phyloP scores from a whole-genome alignment of 495 filamentous ascomycete species.

The Neurospora hispaniola region DNA sequence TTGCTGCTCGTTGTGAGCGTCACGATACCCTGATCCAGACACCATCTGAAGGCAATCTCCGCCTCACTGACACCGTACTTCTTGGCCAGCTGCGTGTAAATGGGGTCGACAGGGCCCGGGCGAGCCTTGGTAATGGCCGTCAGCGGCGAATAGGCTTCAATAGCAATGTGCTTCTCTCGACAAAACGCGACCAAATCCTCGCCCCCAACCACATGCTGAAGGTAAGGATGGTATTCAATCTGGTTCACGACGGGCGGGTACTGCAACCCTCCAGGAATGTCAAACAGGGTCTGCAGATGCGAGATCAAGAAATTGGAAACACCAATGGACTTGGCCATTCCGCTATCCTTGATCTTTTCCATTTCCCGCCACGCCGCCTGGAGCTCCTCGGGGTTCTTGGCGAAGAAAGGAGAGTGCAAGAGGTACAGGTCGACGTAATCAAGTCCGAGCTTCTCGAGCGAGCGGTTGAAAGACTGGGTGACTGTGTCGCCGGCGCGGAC shows the following conservation, averaged over 20 bases:
- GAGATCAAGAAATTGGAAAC: conserved; percentile 68
- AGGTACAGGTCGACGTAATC: conserved; percentile 82
- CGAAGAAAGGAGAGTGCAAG: conserved; percentile 68
- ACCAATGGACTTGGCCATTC: conserved; percentile 67
- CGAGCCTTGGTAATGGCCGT: conserved; percentile 52
- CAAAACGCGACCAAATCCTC: conserved; percentile 51
- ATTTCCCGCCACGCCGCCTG: conserved; percentile 66
- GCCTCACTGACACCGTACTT: conserved; percentile 69
- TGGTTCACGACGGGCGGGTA: conserved; percentile 66
- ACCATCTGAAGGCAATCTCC: conserved; percentile 68
- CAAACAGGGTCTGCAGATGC: conserved; percentile 55
- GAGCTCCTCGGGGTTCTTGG: conserved; percentile 48
- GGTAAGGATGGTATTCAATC: conserved; percentile 81
- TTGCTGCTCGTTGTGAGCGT: conserved; percentile 67
- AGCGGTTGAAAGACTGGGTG: conserved; percentile 52
- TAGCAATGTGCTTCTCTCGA: conserved; percentile 55
- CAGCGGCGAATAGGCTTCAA: conserved; percentile 59
- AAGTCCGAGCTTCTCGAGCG: conserved; percentile 62
- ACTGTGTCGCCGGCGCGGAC: conserved; percentile 47
- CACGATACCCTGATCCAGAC: conserved; percentile 68
- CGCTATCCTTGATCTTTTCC: conserved; percentile 60
- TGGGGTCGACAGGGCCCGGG: conserved; percentile 57
- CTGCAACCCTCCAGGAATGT: conserved; percentile 12
- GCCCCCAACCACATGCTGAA: conserved; percentile 49
- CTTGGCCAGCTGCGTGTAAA: conserved; percentile 48